A percentile compares a stretch with the other conserved stretches of the same genome.
phyloP scores from a whole-genome alignment of 768 basidiomycete genomes.

The Rhizopogon vesiculosus region DNA sequence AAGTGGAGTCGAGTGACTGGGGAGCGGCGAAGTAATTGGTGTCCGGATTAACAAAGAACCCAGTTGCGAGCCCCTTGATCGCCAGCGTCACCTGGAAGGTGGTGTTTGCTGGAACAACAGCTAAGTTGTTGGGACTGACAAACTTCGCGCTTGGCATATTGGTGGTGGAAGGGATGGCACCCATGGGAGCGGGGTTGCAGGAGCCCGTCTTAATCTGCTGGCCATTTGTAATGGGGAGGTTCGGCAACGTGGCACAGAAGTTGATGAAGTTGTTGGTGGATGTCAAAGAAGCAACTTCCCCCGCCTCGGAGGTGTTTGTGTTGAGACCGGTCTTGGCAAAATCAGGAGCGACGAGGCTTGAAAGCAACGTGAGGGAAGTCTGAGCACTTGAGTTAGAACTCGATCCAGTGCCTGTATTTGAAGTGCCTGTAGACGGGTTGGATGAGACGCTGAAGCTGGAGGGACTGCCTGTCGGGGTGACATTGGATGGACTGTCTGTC shows the following conservation, averaged over 20 bases:
- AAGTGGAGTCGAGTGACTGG: slow-evolving; percentile 37
- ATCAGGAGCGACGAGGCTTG: slow-evolving; percentile 48
- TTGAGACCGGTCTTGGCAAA: slow-evolving; percentile 49
- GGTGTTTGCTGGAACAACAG: slow-evolving; percentile 36
- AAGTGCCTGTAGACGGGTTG: slow-evolving; percentile 10
- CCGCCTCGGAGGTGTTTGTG: slow-evolving; percentile 24
- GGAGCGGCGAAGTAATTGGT: slow-evolving; percentile 54
- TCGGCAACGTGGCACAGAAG: slow-evolving; percentile 45
- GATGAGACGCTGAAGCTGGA: slow-evolving; percentile 8
- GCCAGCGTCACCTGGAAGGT: slow-evolving; percentile 52
- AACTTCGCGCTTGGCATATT: slow-evolving; percentile 58
- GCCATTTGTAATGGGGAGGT: slow-evolving; percentile 59
- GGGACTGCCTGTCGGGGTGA: neutral
- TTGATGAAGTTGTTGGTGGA: slow-evolving; percentile 77
- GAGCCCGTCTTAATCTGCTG: slow-evolving; percentile 45
- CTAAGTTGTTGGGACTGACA: slow-evolving; percentile 38
- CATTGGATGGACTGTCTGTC: slow-evolving; percentile 4
- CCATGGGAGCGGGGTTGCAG: slow-evolving; percentile 62
- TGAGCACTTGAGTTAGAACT: slow-evolving; percentile 17
- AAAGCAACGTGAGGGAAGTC: slow-evolving; percentile 33
- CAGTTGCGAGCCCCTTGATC: slow-evolving; percentile 41
- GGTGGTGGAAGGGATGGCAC: slow-evolving; percentile 43
- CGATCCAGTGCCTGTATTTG: slow-evolving; percentile 4
- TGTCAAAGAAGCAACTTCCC: slow-evolving; percentile 52
- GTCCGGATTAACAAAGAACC: slow-evolving; percentile 53